phyloP scores from a whole-genome alignment of 106 monocot species.

The Dendrobium officinale region DNA sequence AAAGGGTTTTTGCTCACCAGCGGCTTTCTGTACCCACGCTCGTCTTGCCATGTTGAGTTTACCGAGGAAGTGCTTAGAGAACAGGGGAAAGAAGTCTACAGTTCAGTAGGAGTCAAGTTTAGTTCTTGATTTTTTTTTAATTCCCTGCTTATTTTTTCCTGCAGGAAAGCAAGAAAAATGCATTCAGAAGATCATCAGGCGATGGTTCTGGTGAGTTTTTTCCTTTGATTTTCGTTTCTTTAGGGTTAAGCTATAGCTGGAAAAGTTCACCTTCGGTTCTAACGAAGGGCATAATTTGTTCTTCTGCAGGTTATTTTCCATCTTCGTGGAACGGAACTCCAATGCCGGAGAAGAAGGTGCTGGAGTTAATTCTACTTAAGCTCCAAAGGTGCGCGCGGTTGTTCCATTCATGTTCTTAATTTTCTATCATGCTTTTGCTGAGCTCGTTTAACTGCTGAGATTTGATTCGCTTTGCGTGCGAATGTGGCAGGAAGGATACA shows the following conservation, averaged over 20 bases:
- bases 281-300: background rate
- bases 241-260: background rate
- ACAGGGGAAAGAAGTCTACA: background rate
- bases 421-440: slow-evolving; percentile 5
- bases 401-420: background rate
- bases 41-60: background rate
- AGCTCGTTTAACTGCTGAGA: slow-evolving; percentile 3
- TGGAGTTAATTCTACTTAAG: slow-evolving; percentile 64
- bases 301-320: slow-evolving; percentile 5
- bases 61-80: background rate
- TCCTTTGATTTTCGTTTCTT: background rate
- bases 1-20: background rate
- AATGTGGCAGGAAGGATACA: slow-evolving; percentile 67
- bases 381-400: slow-evolving; percentile 65
- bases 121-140: background rate
- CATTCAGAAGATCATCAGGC: slow-evolving; percentile 6
- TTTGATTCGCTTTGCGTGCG: slow-evolving; percentile 9
- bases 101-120: background rate
- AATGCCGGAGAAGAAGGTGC: slow-evolving; percentile 42
- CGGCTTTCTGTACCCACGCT: background rate
- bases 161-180: slow-evolving; percentile 16
- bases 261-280: slow-evolving; percentile 2
- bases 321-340: slow-evolving; percentile 24
- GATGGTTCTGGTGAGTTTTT: slow-evolving; percentile 26
- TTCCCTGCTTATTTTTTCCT: background rate